Evolutionary conservation across 768 basidiomycete genomes (phyloP).

Genomic region (Amylocystis lapponica): DNA sequence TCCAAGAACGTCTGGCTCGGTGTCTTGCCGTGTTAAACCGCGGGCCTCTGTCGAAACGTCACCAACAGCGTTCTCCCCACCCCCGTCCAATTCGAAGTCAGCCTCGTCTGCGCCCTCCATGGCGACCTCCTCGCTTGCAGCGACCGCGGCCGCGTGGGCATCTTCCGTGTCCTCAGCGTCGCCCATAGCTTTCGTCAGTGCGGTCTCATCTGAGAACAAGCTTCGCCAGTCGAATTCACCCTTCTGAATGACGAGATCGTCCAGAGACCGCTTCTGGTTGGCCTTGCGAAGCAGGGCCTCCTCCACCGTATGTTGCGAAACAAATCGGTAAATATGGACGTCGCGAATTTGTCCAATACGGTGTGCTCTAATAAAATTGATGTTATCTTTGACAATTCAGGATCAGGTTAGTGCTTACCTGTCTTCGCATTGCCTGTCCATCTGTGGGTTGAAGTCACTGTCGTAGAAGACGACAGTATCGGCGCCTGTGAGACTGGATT

Average conservation of each 20-base stretch:
- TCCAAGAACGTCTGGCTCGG: no score
- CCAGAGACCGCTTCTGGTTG: constrained; percentile 93
- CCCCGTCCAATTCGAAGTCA: constrained; percentile 63
- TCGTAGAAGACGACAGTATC: constrained; percentile 98
- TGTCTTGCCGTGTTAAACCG: no score
- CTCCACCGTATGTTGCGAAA: constrained; percentile 87
- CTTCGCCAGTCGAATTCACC: constrained; percentile 95
- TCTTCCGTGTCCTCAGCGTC: constrained; percentile 90
- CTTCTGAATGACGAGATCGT: constrained; percentile 86
- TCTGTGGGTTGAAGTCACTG: constrained; percentile 95
- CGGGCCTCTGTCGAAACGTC: constrained; percentile 5
- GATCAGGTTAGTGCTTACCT: constrained; percentile 38
- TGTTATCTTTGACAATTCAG: not conserved
- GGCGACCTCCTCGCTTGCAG: constrained; percentile 64
- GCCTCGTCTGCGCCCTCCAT: constrained; percentile 75
- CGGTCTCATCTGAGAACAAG: constrained; percentile 51
- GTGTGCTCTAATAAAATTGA: constrained; percentile 58
- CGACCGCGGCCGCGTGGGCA: constrained; percentile 71
- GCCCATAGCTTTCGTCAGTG: constrained; percentile 68
- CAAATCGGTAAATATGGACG: constrained; percentile 94
- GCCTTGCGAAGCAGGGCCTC: constrained; percentile 95
- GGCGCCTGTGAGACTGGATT: constrained; percentile 67
- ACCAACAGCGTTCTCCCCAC: constrained; percentile 2
- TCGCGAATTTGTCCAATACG: constrained; percentile 97
- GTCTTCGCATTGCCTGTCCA: constrained; percentile 97